Conservation (phyloP, 768 basidiomycete genomes). For the Terana coerulea region DNA sequence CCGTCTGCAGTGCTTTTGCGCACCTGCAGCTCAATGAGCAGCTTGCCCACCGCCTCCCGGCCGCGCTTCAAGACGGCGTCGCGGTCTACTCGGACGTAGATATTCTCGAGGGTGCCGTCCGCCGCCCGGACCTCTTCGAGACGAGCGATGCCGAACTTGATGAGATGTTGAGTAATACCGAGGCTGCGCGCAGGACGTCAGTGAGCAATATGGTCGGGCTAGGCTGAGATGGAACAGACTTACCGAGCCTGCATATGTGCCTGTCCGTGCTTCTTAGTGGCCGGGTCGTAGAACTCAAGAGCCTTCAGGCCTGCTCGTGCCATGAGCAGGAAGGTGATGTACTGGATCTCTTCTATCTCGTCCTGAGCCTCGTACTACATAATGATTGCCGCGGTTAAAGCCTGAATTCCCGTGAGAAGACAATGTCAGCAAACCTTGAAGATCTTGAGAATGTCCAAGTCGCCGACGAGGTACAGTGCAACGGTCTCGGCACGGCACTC, state of each 20-base stretch:
- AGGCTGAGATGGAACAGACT: constrained; percentile 15
- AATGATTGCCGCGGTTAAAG: neutral
- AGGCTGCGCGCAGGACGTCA: constrained; percentile 39
- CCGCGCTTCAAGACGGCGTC: constrained; percentile 62
- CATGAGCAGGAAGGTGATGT: constrained; percentile 81
- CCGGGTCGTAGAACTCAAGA: constrained; percentile 81
- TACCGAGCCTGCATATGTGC: constrained; percentile 91
- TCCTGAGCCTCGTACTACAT: constrained; percentile 60
- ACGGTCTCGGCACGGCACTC: constrained; percentile 92
- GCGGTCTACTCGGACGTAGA: constrained; percentile 74
- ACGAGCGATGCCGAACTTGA: constrained; percentile 62
- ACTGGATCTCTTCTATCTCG: constrained; percentile 75
- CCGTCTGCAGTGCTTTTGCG: constrained; percentile 86
- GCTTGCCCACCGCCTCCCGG: constrained; percentile 62
- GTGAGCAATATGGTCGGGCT: constrained; percentile 1
- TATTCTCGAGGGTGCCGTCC: constrained; percentile 58
- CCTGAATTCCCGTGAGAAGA: neutral
- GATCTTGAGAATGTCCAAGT: constrained; percentile 71
- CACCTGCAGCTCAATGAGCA: constrained; percentile 78
- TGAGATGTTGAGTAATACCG: constrained; percentile 80
- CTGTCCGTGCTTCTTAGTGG: constrained; percentile 79
- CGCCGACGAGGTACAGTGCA: constrained; percentile 73
- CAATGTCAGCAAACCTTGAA: constrained; percentile 55
- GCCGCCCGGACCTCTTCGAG: constrained; percentile 64
- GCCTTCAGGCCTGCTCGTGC: constrained; percentile 78